Percentiles rank a stretch among this genome's conserved stretches.
Conservation (phyloP, 2,329 filamentous ascomycete genomes). For the Diaporthe citrichinensis region DNA sequence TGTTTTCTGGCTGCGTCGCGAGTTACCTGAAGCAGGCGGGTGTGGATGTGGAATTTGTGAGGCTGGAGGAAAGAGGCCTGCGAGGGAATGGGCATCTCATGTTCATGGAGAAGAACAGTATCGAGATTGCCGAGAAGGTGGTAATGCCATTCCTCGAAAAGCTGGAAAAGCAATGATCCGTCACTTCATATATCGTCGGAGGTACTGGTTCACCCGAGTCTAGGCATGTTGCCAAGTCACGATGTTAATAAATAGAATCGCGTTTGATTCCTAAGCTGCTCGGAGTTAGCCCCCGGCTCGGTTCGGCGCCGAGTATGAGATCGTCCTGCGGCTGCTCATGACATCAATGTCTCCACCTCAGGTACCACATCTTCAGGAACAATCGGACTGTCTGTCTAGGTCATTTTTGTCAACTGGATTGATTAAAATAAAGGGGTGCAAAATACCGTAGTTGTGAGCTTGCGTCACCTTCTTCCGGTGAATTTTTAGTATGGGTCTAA, state of each 20-base stretch:
- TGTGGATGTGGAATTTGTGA: slow-evolving; percentile 55
- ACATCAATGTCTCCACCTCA: neutral
- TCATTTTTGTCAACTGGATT: neutral
- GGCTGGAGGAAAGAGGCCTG: slow-evolving; percentile 56
- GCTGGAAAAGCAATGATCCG: slow-evolving; percentile 5
- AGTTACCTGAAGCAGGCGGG: slow-evolving; percentile 60
- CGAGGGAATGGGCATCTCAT: slow-evolving; percentile 63
- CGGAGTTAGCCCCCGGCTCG: neutral
- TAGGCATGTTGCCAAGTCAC: neutral
- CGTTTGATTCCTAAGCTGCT: neutral
- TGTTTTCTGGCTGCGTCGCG: slow-evolving; percentile 60
- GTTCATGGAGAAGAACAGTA: slow-evolving; percentile 64
- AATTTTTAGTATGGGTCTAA: neutral
- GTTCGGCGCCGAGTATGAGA: neutral
- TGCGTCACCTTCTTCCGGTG: neutral
- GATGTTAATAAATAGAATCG: neutral
- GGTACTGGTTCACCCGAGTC: neutral
- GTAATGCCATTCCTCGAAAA: neutral
- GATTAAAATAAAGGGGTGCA: neutral
- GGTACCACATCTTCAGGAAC: neutral
- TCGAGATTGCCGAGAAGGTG: slow-evolving; percentile 49
- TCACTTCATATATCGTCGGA: neutral
- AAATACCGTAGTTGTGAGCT: neutral
- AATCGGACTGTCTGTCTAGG: too few species aligned
- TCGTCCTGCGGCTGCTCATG: neutral